Evolutionary conservation across 2,329 filamentous ascomycete genomes (phyloP).

Genomic region (Fusarium sublunatum): DNA sequence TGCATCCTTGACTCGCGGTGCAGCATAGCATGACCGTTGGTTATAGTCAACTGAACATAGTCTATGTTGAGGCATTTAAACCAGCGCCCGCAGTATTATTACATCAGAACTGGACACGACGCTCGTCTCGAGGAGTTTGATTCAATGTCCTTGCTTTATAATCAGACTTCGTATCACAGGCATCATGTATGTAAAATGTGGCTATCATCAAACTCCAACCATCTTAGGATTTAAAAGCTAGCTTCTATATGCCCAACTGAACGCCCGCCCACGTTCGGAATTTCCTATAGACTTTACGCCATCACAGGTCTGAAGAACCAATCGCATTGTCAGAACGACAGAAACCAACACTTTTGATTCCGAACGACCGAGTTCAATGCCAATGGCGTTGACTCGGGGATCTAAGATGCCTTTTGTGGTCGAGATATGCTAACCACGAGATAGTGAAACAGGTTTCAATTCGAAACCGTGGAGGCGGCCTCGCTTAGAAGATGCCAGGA

Average conservation of each 20-base stretch:
- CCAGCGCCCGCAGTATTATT: no score
- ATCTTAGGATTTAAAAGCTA: no score
- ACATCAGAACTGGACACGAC: no score
- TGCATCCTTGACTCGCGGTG: no score
- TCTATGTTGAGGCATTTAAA: no score
- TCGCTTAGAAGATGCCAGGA: conserved; percentile 18
- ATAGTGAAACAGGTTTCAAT: conserved; percentile 26
- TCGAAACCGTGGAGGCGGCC: conserved; percentile 20
- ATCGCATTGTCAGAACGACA: conserved; percentile 18
- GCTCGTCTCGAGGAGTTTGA: no score
- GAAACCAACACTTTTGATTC: conserved; percentile 12
- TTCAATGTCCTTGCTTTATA: no score
- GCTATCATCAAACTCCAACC: no score
- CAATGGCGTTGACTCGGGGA: neutral
- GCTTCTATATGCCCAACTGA: neutral
- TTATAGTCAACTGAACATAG: no score
- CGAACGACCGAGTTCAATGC: neutral
- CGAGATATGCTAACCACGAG: neutral
- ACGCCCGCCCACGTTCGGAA: conserved; percentile 7
- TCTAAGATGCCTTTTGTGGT: conserved; percentile 5
- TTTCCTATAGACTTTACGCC: conserved; percentile 19
- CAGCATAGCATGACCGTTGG: no score
- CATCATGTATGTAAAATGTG: no score
- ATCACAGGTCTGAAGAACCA: conserved; percentile 20
- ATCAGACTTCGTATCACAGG: no score